A percentile compares a stretch with the other conserved stretches of the same genome.
Conservation (phyloP, 1,284 basidiomycete genomes). For the Lignosus rhinocerotis region DNA sequence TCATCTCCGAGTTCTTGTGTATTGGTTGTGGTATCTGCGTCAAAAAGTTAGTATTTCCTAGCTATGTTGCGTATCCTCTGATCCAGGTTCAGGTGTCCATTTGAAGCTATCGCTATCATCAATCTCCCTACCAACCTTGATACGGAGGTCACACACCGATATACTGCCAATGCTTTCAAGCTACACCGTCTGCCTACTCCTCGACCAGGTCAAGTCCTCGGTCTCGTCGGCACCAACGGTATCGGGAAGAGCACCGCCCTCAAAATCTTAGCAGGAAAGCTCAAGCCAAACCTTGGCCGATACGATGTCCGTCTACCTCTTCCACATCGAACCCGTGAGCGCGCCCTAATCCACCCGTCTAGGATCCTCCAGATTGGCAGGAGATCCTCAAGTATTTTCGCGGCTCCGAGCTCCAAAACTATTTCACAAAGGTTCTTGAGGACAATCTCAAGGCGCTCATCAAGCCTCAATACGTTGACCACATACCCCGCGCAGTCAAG, state of each 20-base stretch:
- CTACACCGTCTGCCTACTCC: slow-evolving; percentile 95
- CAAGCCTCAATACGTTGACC: slow-evolving; percentile 98
- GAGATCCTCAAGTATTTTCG: slow-evolving; percentile 97
- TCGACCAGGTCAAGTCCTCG: slow-evolving; percentile 92
- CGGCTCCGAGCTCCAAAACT: slow-evolving; percentile 96
- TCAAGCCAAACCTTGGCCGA: slow-evolving; percentile 90
- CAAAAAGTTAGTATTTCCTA: slow-evolving; percentile 74
- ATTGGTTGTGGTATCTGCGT: slow-evolving; percentile 99
- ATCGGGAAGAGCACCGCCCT: slow-evolving; percentile 97
- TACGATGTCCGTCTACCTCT: slow-evolving; percentile 68
- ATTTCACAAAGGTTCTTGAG: slow-evolving; percentile 98
- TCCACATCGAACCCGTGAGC: slow-evolving; percentile 2
- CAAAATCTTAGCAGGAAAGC: slow-evolving; percentile 93
- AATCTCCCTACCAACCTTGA: slow-evolving; percentile 95
- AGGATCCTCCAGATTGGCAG: slow-evolving; percentile 97
- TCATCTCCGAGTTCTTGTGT: slow-evolving; percentile 95
- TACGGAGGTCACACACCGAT: slow-evolving; percentile 93
- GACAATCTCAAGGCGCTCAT: slow-evolving; percentile 97
- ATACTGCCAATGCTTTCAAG: slow-evolving; percentile 97
- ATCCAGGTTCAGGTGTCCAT: slow-evolving; percentile 74
- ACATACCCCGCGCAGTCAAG: slow-evolving; percentile 95
- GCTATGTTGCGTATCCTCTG: slow-evolving; percentile 1
- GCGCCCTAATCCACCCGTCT: slow-evolving; percentile 9
- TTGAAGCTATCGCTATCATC: slow-evolving; percentile 97
- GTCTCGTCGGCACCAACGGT: slow-evolving; percentile 96